Percentiles rank a stretch among this genome's conserved stretches.
Conservation (phyloP, 1,139 yeast genomes). For the Nakaseomyces glabratus region DNA sequence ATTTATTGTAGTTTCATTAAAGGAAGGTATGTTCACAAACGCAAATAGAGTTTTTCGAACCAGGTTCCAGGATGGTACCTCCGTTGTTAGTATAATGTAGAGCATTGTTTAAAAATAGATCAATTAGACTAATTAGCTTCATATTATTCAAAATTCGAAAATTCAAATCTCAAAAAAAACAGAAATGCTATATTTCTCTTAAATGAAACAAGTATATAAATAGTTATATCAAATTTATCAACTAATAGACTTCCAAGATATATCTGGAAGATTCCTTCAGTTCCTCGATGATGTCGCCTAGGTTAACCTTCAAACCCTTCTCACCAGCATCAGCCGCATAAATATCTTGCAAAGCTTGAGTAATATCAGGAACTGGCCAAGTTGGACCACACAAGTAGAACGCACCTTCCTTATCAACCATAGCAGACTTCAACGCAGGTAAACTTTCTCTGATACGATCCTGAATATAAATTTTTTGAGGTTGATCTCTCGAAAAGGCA, state of each 20-base stretch:
- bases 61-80: slow-evolving; percentile 92
- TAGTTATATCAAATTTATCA: too few relatives aligned
- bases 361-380: slow-evolving; percentile 98
- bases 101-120: background rate
- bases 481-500: slow-evolving; percentile 97
- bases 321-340: slow-evolving; percentile 60
- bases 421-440: slow-evolving; percentile 66
- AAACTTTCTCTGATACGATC: slow-evolving; percentile 80
- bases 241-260: slow-evolving; percentile 84
- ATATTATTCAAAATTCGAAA: background rate
- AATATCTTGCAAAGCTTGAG: slow-evolving; percentile 81
- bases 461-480: slow-evolving; percentile 88
- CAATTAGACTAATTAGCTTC: slow-evolving; percentile 2
- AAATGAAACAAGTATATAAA: too few relatives aligned
- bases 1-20: slow-evolving; percentile 89
- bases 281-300: slow-evolving; percentile 76
- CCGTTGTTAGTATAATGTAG: slow-evolving; percentile 62
- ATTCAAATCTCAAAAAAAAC: too few relatives aligned
- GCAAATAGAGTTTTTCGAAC: slow-evolving; percentile 93
- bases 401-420: slow-evolving; percentile 70
- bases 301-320: slow-evolving; percentile 60
- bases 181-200: too few relatives aligned
- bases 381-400: slow-evolving; percentile 98
- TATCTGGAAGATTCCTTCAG: slow-evolving; percentile 90
- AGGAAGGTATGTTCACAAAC: slow-evolving; percentile 97